Conservation (phyloP, 768 basidiomycete genomes). For the Russula vinacea region DNA sequence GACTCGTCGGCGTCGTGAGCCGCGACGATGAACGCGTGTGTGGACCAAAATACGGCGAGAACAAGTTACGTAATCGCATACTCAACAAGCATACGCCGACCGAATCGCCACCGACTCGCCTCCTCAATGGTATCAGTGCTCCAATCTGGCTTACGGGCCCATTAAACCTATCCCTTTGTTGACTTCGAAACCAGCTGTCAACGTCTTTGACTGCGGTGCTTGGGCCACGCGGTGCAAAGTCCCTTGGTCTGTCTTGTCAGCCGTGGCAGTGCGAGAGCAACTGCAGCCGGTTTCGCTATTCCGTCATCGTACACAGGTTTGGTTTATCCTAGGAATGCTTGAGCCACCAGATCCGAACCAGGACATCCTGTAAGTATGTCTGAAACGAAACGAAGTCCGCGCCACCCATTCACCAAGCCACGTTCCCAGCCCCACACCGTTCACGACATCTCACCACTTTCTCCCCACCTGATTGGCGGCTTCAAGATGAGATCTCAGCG, state of each 20-base stretch:
- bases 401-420: not conserved
- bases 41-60: not conserved
- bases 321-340: not conserved
- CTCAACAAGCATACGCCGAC: not conserved
- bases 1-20: conserved; percentile 10
- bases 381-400: not conserved
- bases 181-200: not conserved
- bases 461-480: conserved; percentile 12
- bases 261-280: not conserved
- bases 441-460: not conserved
- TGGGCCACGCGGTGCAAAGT: not conserved
- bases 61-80: conserved; percentile 2
- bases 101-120: too few species aligned
- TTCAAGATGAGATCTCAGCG: conserved; percentile 11
- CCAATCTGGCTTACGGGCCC: too few species aligned
- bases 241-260: not conserved
- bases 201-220: not conserved
- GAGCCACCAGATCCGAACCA: not conserved
- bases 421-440: not conserved
- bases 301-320: not conserved
- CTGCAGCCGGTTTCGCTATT: not conserved
- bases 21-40: too few species aligned
- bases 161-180: not conserved
- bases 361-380: not conserved
- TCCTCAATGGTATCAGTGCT: too few species aligned